phyloP scores from a whole-genome alignment of 202 grass and related monocot species.

The Musa balbisiana region DNA sequence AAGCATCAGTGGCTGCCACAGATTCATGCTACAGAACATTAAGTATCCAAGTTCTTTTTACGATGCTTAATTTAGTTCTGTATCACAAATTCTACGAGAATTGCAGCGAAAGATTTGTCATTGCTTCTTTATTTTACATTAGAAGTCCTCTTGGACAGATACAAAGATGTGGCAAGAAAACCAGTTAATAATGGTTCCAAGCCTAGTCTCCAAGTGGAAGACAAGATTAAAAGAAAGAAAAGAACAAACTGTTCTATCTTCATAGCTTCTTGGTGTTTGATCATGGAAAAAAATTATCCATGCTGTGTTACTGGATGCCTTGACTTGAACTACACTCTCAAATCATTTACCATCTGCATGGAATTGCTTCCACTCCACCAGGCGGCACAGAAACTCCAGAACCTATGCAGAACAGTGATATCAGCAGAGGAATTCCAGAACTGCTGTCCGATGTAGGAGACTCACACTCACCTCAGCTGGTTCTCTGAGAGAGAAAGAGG shows the following conservation, averaged over 20 bases:
- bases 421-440: not conserved
- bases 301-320: not conserved
- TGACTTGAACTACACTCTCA: not conserved
- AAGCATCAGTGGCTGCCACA: no score
- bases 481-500: slow-evolving; percentile 6
- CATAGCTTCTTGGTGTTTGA: not conserved
- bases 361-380: slow-evolving; percentile 22
- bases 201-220: not conserved
- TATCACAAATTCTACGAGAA: no score
- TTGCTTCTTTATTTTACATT: no score
- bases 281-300: not conserved
- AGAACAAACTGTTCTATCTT: not conserved
- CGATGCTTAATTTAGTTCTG: no score
- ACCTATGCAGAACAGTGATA: slow-evolving; percentile 21
- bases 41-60: no score
- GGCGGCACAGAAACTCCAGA: slow-evolving; percentile 30
- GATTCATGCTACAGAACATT: no score
- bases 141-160: not conserved
- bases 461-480: not conserved
- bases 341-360: not conserved
- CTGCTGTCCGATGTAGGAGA: not conserved
- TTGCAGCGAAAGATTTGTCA: no score
- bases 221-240: not conserved
- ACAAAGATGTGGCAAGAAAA: not conserved
- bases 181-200: not conserved